phyloP scores from a whole-genome alignment of 257 asterid genomes.

The Nicotiana tomentosiformis region DNA sequence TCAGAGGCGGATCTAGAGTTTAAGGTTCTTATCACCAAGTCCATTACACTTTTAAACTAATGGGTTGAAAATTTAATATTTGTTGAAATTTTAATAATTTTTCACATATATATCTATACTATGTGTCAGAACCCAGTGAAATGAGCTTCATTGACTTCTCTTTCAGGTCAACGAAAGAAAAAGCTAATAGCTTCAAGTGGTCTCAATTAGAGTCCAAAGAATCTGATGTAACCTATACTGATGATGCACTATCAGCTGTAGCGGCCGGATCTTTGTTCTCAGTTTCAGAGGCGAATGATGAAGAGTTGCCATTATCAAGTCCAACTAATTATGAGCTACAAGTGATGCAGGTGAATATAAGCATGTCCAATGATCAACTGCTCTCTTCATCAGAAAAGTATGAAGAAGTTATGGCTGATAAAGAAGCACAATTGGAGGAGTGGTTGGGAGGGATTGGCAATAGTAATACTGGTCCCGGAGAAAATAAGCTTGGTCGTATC shows the following conservation, averaged over 20 bases:
- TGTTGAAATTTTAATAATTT: neutral
- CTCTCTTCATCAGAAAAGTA: conserved; percentile 39
- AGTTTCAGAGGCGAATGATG: conserved; percentile 21
- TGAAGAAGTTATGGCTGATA: conserved; percentile 68
- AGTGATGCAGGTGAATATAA: conserved; percentile 21
- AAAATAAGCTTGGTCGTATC: conserved; percentile 1
- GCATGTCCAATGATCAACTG: conserved; percentile 35
- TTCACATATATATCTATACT: neutral
- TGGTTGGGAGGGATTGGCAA: conserved; percentile 52
- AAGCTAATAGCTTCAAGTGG: conserved; percentile 48
- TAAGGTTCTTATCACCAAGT: neutral
- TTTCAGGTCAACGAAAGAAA: conserved; percentile 44
- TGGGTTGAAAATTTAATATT: neutral
- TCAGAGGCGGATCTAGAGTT: neutral
- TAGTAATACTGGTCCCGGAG: neutral
- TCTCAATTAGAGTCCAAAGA: conserved; percentile 23
- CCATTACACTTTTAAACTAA: neutral
- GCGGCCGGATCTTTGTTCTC: neutral
- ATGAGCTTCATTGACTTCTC: neutral
- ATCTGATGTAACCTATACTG: conserved; percentile 15
- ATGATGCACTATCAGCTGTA: conserved; percentile 15
- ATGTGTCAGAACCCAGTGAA: neutral
- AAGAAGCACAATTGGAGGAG: conserved; percentile 67
- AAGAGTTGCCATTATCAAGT: conserved; percentile 38
- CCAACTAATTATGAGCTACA: conserved; percentile 26